Evolutionary conservation across 768 basidiomycete genomes (phyloP).

Genomic region (Mrakia blollopis): DNA sequence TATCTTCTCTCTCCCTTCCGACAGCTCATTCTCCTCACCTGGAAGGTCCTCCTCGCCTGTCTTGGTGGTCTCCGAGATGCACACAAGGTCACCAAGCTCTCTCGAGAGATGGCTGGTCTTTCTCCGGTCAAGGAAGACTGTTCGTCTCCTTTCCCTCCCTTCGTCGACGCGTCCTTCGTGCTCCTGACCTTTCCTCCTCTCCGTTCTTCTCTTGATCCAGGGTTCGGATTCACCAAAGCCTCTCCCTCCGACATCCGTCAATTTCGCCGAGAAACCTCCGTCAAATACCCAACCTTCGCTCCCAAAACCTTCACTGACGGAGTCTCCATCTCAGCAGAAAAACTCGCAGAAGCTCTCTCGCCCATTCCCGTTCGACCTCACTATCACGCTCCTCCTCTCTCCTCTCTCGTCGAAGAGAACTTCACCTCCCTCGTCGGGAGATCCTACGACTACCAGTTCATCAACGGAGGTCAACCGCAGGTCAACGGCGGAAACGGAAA

Average conservation of each 20-base stretch:
- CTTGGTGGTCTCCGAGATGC: constrained; percentile 89
- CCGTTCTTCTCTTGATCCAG: constrained; percentile 33
- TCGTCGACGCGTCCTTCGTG: background rate
- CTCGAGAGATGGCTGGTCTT: constrained; percentile 78
- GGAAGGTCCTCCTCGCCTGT: constrained; percentile 89
- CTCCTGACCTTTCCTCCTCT: background rate
- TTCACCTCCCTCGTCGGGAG: constrained; percentile 25
- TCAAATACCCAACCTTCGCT: constrained; percentile 93
- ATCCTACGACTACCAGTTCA: background rate
- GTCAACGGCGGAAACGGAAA: background rate
- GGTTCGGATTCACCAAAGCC: constrained; percentile 66
- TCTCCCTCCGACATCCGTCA: constrained; percentile 83
- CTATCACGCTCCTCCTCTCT: constrained; percentile 60
- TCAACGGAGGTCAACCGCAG: background rate
- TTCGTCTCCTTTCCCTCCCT: constrained; percentile 35
- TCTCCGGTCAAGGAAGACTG: constrained; percentile 50
- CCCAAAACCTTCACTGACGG: constrained; percentile 43
- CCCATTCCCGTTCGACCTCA: constrained; percentile 92
- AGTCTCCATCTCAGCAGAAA: constrained; percentile 46
- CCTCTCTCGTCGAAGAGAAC: constrained; percentile 18
- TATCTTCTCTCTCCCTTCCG: background rate
- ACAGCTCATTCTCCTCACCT: constrained; percentile 83
- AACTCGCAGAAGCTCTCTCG: constrained; percentile 81
- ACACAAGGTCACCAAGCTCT: constrained; percentile 70
- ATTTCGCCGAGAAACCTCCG: constrained; percentile 82